Evolutionary conservation across 352 stramenopile species (phyloP), one percentile per base, ranked within the genome.

Genomic region (Pythium guiyangense): DNA sequence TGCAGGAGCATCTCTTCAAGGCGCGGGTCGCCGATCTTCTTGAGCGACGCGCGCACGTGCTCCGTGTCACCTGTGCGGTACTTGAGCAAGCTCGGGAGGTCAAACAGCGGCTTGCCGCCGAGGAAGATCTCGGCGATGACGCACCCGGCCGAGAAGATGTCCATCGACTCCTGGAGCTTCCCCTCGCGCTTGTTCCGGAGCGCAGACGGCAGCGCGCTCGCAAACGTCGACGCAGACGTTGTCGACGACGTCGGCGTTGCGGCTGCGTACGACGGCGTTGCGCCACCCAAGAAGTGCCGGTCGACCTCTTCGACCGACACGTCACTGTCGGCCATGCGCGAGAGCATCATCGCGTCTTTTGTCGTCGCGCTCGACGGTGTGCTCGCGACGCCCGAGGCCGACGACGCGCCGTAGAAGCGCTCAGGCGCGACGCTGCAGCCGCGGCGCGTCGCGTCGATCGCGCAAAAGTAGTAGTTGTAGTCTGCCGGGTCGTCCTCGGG

Each of bases 101-200:
- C 96, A 47, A 99, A 89, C 15, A 98, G 80, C 39, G 90, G 86
- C 55, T 98, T 97, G 20, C 96, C 97, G 62, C 96, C 97, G 17
- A 98, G 71, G 64, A 98, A 98, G 17, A 96, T 55, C 75, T 99
- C 96, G 12, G 97, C 96, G 42, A 99, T 97, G 4, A 99, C 92
- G 73, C 97, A 99, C 11, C 97, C 97, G 11, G 96, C 79, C 42
- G 96, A 98, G 73, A 99, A 99, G 49, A 99, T 94, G 74, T 99
- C 97, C 95, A 99, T 99, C 12, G 92, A 95, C 45, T 90, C 75
- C 2, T 84, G 62, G 40, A 94, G 71, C 50, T 64, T 81, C 10
- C 84, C 80, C 62, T 91, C 79, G 6, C 76, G 72, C 46, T 74
- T 77, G 20, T 60, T 54, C 4, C 74, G 64, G 47, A 70, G 31